These are phyloP conservation scores for Phytophthora nicotianae DNA, from an alignment of 352 stramenopile species.

Conservation along the genomic window DNA sequence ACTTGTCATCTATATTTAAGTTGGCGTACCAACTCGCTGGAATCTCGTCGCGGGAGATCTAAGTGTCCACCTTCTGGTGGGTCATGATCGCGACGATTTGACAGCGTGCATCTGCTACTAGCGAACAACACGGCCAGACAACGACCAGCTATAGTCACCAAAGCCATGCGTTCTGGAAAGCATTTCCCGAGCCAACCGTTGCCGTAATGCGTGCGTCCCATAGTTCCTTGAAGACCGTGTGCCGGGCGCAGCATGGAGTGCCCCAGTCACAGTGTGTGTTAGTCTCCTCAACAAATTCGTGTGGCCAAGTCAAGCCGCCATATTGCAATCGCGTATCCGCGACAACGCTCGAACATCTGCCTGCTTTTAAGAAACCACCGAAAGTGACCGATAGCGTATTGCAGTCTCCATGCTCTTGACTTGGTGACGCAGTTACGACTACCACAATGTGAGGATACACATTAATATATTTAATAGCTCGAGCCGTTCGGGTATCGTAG, in stretches of 20 bases:
- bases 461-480: neutral
- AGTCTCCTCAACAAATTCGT: neutral
- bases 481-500: neutral
- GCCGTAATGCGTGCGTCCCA: neutral
- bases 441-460: neutral
- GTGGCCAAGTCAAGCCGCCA: neutral
- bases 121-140: neutral
- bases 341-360: too few relatives aligned
- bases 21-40: neutral
- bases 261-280: neutral
- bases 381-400: neutral
- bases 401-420: neutral
- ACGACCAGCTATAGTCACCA: neutral
- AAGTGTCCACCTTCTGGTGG: neutral
- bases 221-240: conserved; percentile 1
- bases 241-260: neutral
- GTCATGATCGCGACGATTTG: conserved; percentile 3
- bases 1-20: neutral
- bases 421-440: neutral
- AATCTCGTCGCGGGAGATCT: neutral
- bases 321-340: too few relatives aligned
- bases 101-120: conserved; percentile 1
- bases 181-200: neutral
- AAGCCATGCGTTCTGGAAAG: neutral
- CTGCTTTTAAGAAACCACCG: neutral